Conservation (phyloP, 2,329 filamentous ascomycete species). For the Ascochyta rabiei region DNA sequence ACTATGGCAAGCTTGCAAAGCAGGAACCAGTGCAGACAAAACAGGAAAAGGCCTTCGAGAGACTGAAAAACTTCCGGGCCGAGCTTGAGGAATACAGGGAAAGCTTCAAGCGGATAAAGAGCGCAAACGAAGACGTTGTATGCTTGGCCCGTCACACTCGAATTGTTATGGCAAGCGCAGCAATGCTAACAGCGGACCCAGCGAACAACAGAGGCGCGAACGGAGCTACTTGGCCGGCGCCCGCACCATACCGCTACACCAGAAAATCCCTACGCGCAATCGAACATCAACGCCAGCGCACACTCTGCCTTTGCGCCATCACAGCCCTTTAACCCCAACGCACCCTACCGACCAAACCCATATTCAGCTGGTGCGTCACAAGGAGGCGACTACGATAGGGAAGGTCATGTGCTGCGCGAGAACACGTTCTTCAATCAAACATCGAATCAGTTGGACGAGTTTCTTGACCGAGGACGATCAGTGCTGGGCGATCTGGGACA, state of each 20-base stretch:
- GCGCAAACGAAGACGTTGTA: conserved; percentile 75
- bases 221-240: conserved; percentile 83
- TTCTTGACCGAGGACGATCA: conserved; percentile 86
- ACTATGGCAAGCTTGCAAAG: conserved; percentile 83
- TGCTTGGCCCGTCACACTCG: conserved; percentile 21
- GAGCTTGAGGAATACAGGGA: conserved; percentile 82
- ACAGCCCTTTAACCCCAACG: conserved; percentile 35
- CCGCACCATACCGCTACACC: conserved; percentile 80
- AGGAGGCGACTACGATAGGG: conserved; percentile 67
- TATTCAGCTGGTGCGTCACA: conserved; percentile 45
- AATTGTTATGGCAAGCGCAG: not conserved
- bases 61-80: conserved; percentile 81
- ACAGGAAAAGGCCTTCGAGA: conserved; percentile 86
- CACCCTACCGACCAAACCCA: conserved; percentile 49
- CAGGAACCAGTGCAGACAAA: conserved; percentile 91
- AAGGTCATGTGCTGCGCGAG: conserved; percentile 84
- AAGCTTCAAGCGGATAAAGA: conserved; percentile 78
- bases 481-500: conserved; percentile 87
- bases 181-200: conserved; percentile 28
- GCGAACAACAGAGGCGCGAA: conserved; percentile 70
- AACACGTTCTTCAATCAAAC: conserved; percentile 85
- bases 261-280: conserved; percentile 80
- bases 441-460: conserved; percentile 88
- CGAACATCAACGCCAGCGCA: conserved; percentile 45
- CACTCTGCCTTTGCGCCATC: conserved; percentile 43